These are phyloP conservation scores for Boletus speciosus DNA, from an alignment of 768 basidiomycete genomes.

Conservation along the genomic window DNA sequence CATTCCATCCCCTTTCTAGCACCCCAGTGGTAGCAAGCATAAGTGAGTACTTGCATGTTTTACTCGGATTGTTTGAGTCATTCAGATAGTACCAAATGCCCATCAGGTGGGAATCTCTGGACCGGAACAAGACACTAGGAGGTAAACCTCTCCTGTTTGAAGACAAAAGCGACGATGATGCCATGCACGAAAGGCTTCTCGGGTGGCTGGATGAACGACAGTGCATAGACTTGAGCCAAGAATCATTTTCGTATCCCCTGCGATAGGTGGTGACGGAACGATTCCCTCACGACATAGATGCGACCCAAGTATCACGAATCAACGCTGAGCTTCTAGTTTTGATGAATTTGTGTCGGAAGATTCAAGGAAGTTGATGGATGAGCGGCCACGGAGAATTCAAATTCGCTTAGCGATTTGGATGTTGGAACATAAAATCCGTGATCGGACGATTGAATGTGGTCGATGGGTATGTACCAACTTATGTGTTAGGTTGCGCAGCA, in stretches of 20 bases:
- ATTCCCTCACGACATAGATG: neutral
- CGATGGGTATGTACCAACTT: too few relatives aligned
- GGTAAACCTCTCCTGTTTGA: neutral
- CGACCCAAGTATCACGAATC: neutral
- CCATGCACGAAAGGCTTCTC: neutral
- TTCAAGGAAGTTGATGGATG: neutral
- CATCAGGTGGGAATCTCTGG: conserved; percentile 34
- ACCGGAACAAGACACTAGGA: conserved; percentile 38
- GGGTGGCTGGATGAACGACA: too few relatives aligned
- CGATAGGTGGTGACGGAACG: neutral
- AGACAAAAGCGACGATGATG: neutral
- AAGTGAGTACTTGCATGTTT: too few relatives aligned
- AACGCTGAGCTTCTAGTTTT: neutral
- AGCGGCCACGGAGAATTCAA: too few relatives aligned
- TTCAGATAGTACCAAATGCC: too few relatives aligned
- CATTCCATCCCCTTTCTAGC: too few relatives aligned
- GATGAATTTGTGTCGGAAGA: neutral
- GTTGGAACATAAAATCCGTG: neutral
- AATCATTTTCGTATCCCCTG: too few relatives aligned
- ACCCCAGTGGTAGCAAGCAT: too few relatives aligned
- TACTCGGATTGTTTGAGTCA: too few relatives aligned
- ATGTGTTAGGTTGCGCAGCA: too few relatives aligned
- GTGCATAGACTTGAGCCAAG: too few relatives aligned
- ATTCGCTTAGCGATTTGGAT: neutral
- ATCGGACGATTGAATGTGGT: neutral